Evolutionary conservation across 2,329 filamentous ascomycete genomes (phyloP).

Genomic region (Xylariaceae sp.): DNA sequence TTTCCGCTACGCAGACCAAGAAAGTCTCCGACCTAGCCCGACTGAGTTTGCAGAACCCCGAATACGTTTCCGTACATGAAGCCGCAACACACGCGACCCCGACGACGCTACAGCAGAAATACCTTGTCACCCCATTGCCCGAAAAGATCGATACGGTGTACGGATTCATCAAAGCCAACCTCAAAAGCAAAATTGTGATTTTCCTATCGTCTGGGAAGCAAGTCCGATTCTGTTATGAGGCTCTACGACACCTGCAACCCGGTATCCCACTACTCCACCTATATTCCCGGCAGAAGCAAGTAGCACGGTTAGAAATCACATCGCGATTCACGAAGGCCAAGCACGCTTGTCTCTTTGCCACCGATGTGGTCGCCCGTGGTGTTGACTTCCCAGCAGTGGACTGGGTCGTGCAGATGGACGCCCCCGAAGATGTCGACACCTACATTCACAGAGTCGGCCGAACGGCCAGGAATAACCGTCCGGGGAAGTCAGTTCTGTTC

Average conservation of each 20-base stretch:
- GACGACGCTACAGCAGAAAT: constrained; percentile 78
- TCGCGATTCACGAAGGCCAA: constrained; percentile 73
- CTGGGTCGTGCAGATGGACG: constrained; percentile 98
- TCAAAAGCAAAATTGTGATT: constrained; percentile 91
- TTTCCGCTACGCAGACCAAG: constrained; percentile 93
- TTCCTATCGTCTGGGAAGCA: constrained; percentile 95
- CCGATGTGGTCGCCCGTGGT: constrained; percentile 88
- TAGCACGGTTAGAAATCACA: constrained; percentile 80
- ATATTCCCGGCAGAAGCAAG: constrained; percentile 89
- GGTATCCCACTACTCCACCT: constrained; percentile 90
- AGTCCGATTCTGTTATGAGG: constrained; percentile 91
- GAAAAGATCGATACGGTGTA: constrained; percentile 90
- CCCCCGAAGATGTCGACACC: constrained; percentile 91
- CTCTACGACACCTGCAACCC: constrained; percentile 85
- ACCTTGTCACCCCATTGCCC: constrained; percentile 74
- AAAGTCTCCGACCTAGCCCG: constrained; percentile 87
- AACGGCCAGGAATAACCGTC: constrained; percentile 72
- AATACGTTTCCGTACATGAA: constrained; percentile 93
- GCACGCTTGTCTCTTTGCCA: constrained; percentile 84
- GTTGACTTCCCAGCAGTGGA: constrained; percentile 95
- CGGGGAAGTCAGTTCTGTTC: constrained; percentile 83
- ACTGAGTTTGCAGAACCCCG: constrained; percentile 79
- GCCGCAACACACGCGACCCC: constrained; percentile 74
- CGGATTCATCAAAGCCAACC: constrained; percentile 83
- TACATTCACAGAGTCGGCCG: constrained; percentile 77